Conservation (phyloP, 257 asterid species). For the Pogostemon cablin region DNA sequence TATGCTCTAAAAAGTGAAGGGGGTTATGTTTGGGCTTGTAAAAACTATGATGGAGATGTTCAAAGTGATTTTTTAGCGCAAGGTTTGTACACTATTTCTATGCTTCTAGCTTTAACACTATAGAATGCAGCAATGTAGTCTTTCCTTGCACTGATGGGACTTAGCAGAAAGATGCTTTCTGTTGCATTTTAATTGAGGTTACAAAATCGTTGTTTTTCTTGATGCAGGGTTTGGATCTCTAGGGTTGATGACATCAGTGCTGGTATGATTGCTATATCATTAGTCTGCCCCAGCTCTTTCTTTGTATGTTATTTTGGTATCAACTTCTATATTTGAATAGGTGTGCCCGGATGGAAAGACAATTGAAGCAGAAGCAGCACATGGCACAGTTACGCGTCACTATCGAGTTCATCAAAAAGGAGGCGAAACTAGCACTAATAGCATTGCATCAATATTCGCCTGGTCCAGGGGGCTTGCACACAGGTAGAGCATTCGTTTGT, state of each 20-base stretch:
- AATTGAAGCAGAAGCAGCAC: constrained; percentile 98
- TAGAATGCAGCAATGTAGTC: not conserved
- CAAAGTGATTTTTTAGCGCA: constrained; percentile 98
- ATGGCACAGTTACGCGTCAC: constrained; percentile 98
- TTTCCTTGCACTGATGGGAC: not conserved
- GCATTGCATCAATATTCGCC: constrained; percentile 98
- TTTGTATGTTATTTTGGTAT: constrained; percentile 5
- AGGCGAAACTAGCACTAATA: constrained; percentile 98
- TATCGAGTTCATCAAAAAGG: constrained; percentile 94
- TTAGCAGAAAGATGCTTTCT: not conserved
- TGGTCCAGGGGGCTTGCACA: constrained; percentile 99
- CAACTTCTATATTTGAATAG: constrained; percentile 43
- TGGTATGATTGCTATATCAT: constrained; percentile 49
- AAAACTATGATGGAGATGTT: constrained; percentile 97
- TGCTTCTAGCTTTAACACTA: not conserved
- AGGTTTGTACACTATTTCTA: constrained; percentile 49
- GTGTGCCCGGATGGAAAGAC: constrained; percentile 99
- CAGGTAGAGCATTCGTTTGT: constrained; percentile 49
- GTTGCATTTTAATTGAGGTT: constrained; percentile 26
- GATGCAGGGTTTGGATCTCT: constrained; percentile 95
- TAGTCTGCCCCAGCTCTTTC: constrained; percentile 22
- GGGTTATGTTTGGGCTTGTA: constrained; percentile 99
- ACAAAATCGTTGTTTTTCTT: constrained; percentile 23
- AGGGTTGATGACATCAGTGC: constrained; percentile 97
- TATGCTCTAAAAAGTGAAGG: constrained; percentile 97